Conservation (phyloP, 352 stramenopile species). For the Pilasporangium apinafurcum region DNA sequence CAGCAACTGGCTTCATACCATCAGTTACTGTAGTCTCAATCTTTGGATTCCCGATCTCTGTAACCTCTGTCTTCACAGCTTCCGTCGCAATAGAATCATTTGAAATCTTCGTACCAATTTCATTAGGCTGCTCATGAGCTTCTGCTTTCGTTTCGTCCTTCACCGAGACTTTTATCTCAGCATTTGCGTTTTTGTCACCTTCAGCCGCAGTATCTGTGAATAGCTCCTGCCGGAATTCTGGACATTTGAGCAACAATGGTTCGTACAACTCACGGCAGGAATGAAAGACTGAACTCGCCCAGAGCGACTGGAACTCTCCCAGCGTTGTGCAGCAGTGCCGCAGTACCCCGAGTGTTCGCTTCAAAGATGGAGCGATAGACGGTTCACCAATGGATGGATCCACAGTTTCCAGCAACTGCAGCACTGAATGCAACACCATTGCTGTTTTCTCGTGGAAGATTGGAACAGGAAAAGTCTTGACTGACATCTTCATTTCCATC, state of each 20-base stretch:
- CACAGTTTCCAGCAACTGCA: constrained; percentile 39
- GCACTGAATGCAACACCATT: constrained; percentile 43
- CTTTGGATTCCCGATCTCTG: neutral
- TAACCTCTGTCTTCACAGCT: too few species aligned
- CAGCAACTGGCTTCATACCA: too few species aligned
- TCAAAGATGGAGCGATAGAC: constrained; percentile 29
- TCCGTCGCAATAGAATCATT: too few species aligned
- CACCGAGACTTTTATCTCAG: neutral
- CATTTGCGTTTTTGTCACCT: neutral
- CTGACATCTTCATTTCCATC: constrained; percentile 10
- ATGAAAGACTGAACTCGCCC: constrained; percentile 45
- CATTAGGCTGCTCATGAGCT: too few species aligned
- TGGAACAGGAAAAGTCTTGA: constrained; percentile 42
- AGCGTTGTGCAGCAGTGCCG: constrained; percentile 35
- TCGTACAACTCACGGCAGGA: constrained; percentile 55
- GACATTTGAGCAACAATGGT: constrained; percentile 41
- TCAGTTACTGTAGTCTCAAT: too few species aligned
- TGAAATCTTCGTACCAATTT: too few species aligned
- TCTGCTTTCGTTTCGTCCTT: neutral
- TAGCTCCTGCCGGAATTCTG: constrained; percentile 8
- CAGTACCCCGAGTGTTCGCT: constrained; percentile 35
- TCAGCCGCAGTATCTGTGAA: constrained; percentile 7
- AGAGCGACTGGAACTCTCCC: constrained; percentile 59
- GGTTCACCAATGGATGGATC: constrained; percentile 11
- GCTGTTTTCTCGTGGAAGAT: constrained; percentile 60